These are phyloP conservation scores for Oenanthe sinensis DNA, from an alignment of 129 eudicot genomes.

Conservation along the genomic window DNA sequence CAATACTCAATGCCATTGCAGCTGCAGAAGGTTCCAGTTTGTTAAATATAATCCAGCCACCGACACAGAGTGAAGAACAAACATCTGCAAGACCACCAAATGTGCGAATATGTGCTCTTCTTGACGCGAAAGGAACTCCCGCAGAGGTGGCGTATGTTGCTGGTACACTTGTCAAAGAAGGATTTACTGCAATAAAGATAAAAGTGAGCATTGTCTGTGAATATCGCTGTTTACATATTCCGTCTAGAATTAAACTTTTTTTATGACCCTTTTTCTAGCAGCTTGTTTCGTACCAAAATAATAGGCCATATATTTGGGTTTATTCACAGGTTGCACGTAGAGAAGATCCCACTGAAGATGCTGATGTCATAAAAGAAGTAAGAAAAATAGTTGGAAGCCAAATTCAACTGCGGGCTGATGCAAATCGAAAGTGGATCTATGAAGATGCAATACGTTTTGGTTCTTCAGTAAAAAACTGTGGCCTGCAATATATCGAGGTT, in stretches of 20 bases:
- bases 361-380: constrained; percentile 60
- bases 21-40: constrained; percentile 49
- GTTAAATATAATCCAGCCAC: constrained; percentile 43
- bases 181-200: constrained; percentile 71
- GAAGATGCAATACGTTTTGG: constrained; percentile 66
- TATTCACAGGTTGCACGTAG: constrained; percentile 68
- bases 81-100: constrained; percentile 24
- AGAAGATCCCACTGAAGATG: constrained; percentile 70
- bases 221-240: not conserved
- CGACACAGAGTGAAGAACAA: constrained; percentile 23
- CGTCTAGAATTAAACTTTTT: not conserved
- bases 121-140: constrained; percentile 75
- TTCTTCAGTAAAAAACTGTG: constrained; percentile 41
- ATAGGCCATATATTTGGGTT: not conserved
- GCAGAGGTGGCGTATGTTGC: constrained; percentile 67
- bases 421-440: constrained; percentile 79
- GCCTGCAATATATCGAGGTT: constrained; percentile 87
- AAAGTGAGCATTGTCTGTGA: constrained; percentile 42
- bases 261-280: not conserved
- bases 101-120: constrained; percentile 71
- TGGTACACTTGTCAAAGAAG: constrained; percentile 58
- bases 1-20: constrained; percentile 70
- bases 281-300: not conserved
- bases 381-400: constrained; percentile 63
- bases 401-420: constrained; percentile 80